Evolutionary conservation across 805 yeast species (phyloP), one percentile per base, ranked within the genome.

Genomic region (Teunomyces cretensis): DNA sequence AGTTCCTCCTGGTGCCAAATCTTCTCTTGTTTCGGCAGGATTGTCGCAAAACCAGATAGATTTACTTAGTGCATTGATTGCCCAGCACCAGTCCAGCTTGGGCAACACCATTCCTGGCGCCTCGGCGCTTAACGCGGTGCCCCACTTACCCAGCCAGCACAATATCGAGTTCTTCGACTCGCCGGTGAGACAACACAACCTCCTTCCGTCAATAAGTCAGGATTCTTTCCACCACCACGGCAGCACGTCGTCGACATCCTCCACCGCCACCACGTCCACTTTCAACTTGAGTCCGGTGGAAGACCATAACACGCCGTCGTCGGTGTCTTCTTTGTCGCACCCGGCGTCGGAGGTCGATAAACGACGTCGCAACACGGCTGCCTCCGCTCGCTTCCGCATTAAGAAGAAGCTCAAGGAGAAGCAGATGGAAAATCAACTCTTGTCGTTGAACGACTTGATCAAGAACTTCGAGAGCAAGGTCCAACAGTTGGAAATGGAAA

Each of bases 1-100:
- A 0, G 88, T 86, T 4, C 94, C 94, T 1, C 81, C 81, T 5
- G 88, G 89, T 9, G 92, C 91, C 2, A 78, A 80, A 50, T 64
- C 72, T 15, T 78, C 89, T 1, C 61, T 86, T 37, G 75, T 75
- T 6, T 77, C 80, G 6, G 88, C 84, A 2, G 94, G 94, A 0
- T 71, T 86, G 33, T 70, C 81, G 2, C 79, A 75, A 45, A 81
- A 80, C 30, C 94, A 86, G 59, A 85, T 86, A 11, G 88, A 84
- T 55, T 81, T 88, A 2, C 67, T 86, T 28, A 82, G 88, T 5
- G 88, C 88, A 0, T 70, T 86, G 42, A 79, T 86, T 27, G 91
- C 90, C 0, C 86, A 83, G 53, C 86, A 86, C 61, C 83, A 81
- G 63, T 48, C 52, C 9, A 47, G 56, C 32, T 39, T 58, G 26